Conservation (phyloP, 1,284 basidiomycete species). For the Athelia psychrophila region DNA sequence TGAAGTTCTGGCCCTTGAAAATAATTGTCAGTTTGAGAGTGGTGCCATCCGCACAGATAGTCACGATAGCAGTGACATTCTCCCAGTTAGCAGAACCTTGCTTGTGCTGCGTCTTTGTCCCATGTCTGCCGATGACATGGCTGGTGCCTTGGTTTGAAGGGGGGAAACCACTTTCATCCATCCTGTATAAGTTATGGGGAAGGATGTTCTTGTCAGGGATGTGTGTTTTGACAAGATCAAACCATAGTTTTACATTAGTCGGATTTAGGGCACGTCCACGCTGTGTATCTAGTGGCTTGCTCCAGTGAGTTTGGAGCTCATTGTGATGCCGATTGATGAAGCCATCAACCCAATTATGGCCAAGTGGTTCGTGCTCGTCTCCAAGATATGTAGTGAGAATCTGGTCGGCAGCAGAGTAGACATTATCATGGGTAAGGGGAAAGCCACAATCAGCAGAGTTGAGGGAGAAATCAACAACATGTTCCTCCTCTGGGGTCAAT, state of each 20-base stretch:
- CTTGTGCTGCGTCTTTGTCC: slow-evolving; percentile 28
- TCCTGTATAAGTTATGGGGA: slow-evolving; percentile 27
- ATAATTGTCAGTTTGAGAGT: slow-evolving; percentile 25
- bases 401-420: too few species aligned
- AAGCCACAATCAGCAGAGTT: slow-evolving; percentile 17
- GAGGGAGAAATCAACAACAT: slow-evolving; percentile 15
- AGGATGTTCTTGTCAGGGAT: slow-evolving; percentile 16
- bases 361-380: too few species aligned
- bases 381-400: too few species aligned
- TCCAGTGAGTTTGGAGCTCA: slow-evolving; percentile 22
- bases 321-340: slow-evolving; percentile 11
- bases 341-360: too few species aligned
- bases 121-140: slow-evolving; percentile 18
- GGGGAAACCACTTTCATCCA: slow-evolving; percentile 33
- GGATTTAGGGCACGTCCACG: slow-evolving; percentile 23
- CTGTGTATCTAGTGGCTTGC: slow-evolving; percentile 21
- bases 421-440: too few species aligned
- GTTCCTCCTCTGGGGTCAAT: slow-evolving; percentile 18
- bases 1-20: slow-evolving; percentile 32
- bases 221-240: slow-evolving; percentile 15
- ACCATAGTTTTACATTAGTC: slow-evolving; percentile 19
- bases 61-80: slow-evolving; percentile 31
- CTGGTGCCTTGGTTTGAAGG: too few species aligned
- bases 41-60: too few species aligned
- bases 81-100: slow-evolving; percentile 22